Evolutionary conservation across 176 grass and related monocot species (phyloP).

Genomic region (Hordeum vulgare): MorexV3_pseudomolecules_assembly NC_058521.1:564195124-564195623

Average conservation of each 20-base stretch:
- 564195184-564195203: too few relatives aligned
- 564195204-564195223: too few relatives aligned
- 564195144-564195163: too few relatives aligned
- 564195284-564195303: too few relatives aligned
- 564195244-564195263: too few relatives aligned
- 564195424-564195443: not conserved
- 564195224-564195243: too few relatives aligned
- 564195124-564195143: too few relatives aligned
- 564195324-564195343: not conserved
- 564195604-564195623: constrained; percentile 36
- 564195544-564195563: constrained; percentile 87
- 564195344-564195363: not conserved
- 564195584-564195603: not conserved
- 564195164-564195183: too few relatives aligned
- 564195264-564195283: too few relatives aligned
- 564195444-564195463: constrained; percentile 32
- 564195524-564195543: constrained; percentile 55
- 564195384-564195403: too few relatives aligned
- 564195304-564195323: not conserved
- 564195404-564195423: not conserved
- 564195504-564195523: constrained; percentile 41
- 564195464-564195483: not conserved
- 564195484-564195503: constrained; percentile 20
- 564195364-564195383: not conserved
- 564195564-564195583: constrained; percentile 35